A percentile compares a stretch with the other conserved stretches of the same genome.
Evolutionary conservation across 163 green algal genomes (phyloP).

Genomic region (Chlamydomonas reinhardtii): DNA sequence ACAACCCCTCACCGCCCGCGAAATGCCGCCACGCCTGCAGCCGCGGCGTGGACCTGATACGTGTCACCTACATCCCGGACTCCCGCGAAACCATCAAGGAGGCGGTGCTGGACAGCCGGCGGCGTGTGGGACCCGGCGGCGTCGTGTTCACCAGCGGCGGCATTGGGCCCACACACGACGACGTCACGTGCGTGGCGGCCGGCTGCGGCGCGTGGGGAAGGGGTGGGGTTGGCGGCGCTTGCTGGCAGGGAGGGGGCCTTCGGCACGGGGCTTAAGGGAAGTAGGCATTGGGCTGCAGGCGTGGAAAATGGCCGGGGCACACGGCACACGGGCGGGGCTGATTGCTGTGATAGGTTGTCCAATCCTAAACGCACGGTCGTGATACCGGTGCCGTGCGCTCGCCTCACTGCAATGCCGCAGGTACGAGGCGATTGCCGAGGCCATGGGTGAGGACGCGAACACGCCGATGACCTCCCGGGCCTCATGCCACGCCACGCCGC

Average conservation of each 20-base stretch:
- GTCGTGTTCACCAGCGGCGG: conserved; percentile 85
- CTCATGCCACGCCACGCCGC: too few species aligned
- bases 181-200: conserved; percentile 85
- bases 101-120: conserved; percentile 62
- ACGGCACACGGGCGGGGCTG: too few species aligned
- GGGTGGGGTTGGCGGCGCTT: too few species aligned
- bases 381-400: too few species aligned
- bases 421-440: conserved; percentile 31
- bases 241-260: too few species aligned
- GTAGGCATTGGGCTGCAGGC: too few species aligned
- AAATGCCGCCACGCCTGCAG: conserved; percentile 45
- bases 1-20: too few species aligned
- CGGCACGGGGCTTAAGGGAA: too few species aligned
- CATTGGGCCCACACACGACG: conserved; percentile 89
- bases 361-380: too few species aligned
- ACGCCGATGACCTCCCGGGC: too few species aligned
- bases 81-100: conserved; percentile 70
- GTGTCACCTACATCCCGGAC: conserved; percentile 80
- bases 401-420: not conserved
- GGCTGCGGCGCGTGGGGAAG: conserved; percentile 58
- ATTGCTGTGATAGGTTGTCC: too few species aligned
- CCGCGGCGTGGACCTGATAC: conserved; percentile 83
- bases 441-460: conserved; percentile 21
- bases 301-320: too few species aligned
- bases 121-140: conserved; percentile 66